Base-by-base conservation (phyloP, 352 stramenopile genomes). In the Salisapilia sapeloensis region DNA sequence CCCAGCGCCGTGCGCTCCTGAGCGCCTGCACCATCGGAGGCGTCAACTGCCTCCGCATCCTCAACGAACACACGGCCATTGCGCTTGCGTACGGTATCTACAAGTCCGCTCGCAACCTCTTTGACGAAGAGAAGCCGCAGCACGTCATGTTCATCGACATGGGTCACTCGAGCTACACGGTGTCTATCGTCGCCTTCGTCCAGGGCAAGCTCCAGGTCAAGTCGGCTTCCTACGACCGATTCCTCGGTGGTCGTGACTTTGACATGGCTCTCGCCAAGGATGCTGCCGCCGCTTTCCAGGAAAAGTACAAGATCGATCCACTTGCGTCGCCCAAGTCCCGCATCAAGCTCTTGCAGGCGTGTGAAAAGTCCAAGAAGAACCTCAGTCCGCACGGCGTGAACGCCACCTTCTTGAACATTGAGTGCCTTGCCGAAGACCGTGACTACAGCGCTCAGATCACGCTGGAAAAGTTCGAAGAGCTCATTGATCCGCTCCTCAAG, bases 281-380 rank as follows among this genome's bases (percentile, higher is more conserved):
- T 48, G 74, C 95, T 10, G 91, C 92, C 3, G 57, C 76, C 18
- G 86, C 97, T 43, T 99, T 99, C 51, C 62, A 95, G 24, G 85
- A 79, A 22, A 98, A 99, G 67, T 93, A 95, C 67, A 92, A 94
- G 45, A 87, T 80, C 17, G 82, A 98, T 44, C 66, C 86, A 18
- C 63, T 94, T 21, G 69, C 70, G 4, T 85, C 91, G 44, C 53
- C 76, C 24, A 98, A 99, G 56, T 60, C 94, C 24, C 71, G 92
- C 50, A 72, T 98, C 37, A 99, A 99, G 71, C 62, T 99, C 23
- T 61, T 97, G 10, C 86, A 72, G 17, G 93, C 92, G 4, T 96
- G 91, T n/a, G 94, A 99, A 59, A 98, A 98, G 67, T 79, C 92
- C 24, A 99, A 99, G 71, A 98, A 99, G 70, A 98, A 96, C 41